Conservation (phyloP, 2,329 filamentous ascomycete genomes). For the Cercospora berteroae region DNA sequence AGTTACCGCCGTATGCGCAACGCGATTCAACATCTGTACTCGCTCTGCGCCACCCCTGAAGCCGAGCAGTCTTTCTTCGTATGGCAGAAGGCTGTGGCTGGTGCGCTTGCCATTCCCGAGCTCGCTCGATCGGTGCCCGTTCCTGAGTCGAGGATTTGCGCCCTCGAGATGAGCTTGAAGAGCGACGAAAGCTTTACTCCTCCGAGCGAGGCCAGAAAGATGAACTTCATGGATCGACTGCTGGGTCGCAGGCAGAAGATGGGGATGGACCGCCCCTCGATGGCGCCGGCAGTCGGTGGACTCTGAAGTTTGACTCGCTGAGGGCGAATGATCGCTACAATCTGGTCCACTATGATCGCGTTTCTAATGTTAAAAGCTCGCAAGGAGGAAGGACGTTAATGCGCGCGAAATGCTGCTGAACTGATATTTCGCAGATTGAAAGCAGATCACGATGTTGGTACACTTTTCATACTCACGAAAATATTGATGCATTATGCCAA, state of each 20-base stretch:
- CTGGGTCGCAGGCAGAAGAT: constrained; percentile 32
- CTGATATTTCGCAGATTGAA: not conserved
- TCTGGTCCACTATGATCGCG: not conserved
- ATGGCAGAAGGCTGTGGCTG: constrained; percentile 34
- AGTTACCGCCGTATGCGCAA: constrained; percentile 31
- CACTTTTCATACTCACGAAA: constrained; percentile 12
- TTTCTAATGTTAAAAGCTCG: not conserved
- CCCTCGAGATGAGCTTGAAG: constrained; percentile 26
- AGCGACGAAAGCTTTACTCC: constrained; percentile 8
- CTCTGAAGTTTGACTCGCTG: not conserved
- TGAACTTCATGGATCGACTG: constrained; percentile 38
- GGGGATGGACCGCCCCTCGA: not conserved
- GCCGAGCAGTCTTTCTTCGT: constrained; percentile 33
- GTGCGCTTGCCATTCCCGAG: constrained; percentile 25
- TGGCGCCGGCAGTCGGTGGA: not conserved
- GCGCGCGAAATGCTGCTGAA: not conserved
- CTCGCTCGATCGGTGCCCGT: constrained; percentile 25
- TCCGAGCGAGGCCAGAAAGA: constrained; percentile 29
- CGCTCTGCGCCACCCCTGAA: constrained; percentile 32
- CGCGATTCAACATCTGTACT: constrained; percentile 32
- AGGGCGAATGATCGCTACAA: not conserved
- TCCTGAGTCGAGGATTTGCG: constrained; percentile 11
- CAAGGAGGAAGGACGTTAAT: not conserved
- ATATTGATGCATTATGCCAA: constrained; percentile 4
- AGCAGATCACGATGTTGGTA: constrained; percentile 7